Evolutionary conservation across 495 filamentous ascomycete genomes (phyloP), one percentile per base, ranked within the genome.

Genomic region (Evansstolkia leycettana): DNA sequence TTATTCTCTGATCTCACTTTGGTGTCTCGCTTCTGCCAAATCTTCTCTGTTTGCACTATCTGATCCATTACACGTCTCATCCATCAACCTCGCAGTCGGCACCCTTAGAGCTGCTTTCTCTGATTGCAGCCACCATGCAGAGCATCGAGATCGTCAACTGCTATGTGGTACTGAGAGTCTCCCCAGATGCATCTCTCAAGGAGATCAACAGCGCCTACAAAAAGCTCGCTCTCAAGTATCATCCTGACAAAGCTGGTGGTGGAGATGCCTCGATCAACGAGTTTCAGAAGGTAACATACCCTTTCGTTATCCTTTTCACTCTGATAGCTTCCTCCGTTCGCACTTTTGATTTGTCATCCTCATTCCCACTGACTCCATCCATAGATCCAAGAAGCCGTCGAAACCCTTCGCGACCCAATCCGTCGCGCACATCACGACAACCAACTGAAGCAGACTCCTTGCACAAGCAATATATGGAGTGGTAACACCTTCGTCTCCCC

Each of bases 221-320:
- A 34, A 59, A 45, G 31, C 49, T 63, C 7, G 77, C 75, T 1
- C 48, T 80, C 33, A 70, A 66, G 38, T 57, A 52, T 44, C 76
- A 80, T 40, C 77, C 76, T 0, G 76, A 81, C 54, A 80, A 81
- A 48, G 63, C 68, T 45, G 58, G 60, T 20, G 53, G 55, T 24
- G 57, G 58, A 17, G 50, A 58, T 12, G 37, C 43, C 11, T 55
- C 62, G 4, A 41, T 39, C 10, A 55, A 67, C 28, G 54, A 67
- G 16, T 80, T 78, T 17, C 56, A 43, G 31, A 44, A 50, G 34
- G 59, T 63, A 36, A 28, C 7, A 18, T 5, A n/a, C 37, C 13
- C 14, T 37, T 19, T 12, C n/a, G 3, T 13, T 24, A 15, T 36
- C 9, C 17, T 25, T 5, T 12, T 20, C 28, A n/a, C 12, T 29